phyloP scores from a whole-genome alignment of 306 rosid species.

The Rubus idaeus region DNA sequence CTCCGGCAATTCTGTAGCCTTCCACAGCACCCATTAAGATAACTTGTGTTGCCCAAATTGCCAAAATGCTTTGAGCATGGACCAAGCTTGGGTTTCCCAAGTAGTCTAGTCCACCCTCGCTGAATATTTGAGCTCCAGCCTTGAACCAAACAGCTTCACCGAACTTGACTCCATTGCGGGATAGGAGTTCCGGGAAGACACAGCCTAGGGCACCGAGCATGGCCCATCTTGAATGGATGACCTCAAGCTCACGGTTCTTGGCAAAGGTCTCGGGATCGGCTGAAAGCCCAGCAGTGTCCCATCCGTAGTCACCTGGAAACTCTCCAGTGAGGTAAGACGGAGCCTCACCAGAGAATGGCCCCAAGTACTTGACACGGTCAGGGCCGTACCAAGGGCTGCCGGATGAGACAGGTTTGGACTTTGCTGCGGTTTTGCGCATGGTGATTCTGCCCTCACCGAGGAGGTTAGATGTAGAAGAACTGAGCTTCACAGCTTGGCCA shows the following conservation, averaged over 20 bases:
- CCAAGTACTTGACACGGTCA: conserved; percentile 38
- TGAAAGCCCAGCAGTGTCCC: conserved; percentile 43
- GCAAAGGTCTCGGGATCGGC: conserved; percentile 40
- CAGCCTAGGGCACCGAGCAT: conserved; percentile 37
- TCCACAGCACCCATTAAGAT: conserved; percentile 37
- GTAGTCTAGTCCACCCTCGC: conserved; percentile 41
- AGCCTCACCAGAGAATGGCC: conserved; percentile 39
- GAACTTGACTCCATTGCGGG: conserved; percentile 42
- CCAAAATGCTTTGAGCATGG: conserved; percentile 37
- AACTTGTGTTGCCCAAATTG: conserved; percentile 30
- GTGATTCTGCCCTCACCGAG: conserved; percentile 27
- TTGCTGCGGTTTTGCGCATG: conserved; percentile 24
- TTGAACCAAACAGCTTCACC: conserved; percentile 47
- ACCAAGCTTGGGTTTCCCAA: conserved; percentile 38
- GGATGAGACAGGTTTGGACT: conserved; percentile 23
- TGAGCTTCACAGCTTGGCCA: conserved; percentile 33
- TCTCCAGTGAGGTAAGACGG: conserved; percentile 37
- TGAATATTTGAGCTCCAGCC: conserved; percentile 38
- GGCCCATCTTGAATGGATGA: conserved; percentile 36
- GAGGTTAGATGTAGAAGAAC: conserved; percentile 22
- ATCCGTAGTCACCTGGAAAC: conserved; percentile 41
- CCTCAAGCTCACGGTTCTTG: conserved; percentile 37
- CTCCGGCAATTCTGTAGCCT: conserved; percentile 24
- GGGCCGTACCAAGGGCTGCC: conserved; percentile 42
- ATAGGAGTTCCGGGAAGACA: conserved; percentile 35